phyloP scores from a whole-genome alignment of 495 filamentous ascomycete species.

The Aspergillus olivimuriae region DNA sequence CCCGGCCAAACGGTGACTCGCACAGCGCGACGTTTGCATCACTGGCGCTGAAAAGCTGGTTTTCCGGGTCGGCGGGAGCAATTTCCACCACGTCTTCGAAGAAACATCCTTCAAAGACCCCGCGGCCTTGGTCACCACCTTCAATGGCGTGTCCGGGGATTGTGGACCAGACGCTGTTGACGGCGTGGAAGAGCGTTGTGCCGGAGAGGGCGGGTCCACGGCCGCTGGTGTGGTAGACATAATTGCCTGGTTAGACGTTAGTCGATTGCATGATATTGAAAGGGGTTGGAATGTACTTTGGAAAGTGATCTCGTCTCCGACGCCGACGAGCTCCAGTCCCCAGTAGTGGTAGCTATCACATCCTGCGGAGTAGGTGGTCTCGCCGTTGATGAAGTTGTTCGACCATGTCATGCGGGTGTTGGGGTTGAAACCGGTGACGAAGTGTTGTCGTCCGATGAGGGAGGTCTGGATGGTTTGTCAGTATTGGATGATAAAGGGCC shows the following conservation, averaged over 20 bases:
- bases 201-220: slow-evolving; percentile 38
- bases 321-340: slow-evolving; percentile 38
- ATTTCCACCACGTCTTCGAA: slow-evolving; percentile 3
- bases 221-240: slow-evolving; percentile 40
- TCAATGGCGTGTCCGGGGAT: slow-evolving; percentile 13
- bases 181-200: slow-evolving; percentile 30
- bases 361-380: slow-evolving; percentile 35
- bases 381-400: slow-evolving; percentile 35
- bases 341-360: slow-evolving; percentile 44
- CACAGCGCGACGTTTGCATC: background rate
- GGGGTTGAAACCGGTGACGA: slow-evolving; percentile 27
- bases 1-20: background rate
- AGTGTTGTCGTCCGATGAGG: slow-evolving; percentile 40
- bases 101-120: slow-evolving; percentile 10
- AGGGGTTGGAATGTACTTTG: slow-evolving; percentile 10
- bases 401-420: slow-evolving; percentile 25
- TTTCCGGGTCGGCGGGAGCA: background rate
- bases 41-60: background rate
- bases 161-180: slow-evolving; percentile 9
- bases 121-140: background rate
- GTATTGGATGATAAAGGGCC: background rate
- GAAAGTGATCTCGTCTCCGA: slow-evolving; percentile 36
- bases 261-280: no score
- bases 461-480: slow-evolving; percentile 20
- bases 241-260: slow-evolving; percentile 21